These are phyloP conservation scores for Pelargonium myrrhifolium DNA, from an alignment of 441 rosid genomes.

Conservation along the genomic window DNA sequence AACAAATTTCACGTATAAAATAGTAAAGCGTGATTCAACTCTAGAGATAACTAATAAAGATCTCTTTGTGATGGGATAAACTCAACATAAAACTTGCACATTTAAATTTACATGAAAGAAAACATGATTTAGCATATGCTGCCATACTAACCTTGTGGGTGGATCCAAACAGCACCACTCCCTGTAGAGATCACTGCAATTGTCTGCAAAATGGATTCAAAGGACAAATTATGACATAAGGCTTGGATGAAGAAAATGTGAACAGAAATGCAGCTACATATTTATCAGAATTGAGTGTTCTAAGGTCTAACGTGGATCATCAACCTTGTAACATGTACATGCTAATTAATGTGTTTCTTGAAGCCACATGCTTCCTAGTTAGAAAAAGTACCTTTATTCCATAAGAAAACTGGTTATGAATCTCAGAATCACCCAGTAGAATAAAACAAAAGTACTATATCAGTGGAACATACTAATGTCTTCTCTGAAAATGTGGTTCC, in stretches of 20 bases:
- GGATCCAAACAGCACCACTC: conserved; percentile 79
- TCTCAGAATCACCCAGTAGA: conserved; percentile 35
- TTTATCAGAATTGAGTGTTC: no score
- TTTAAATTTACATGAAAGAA: no score
- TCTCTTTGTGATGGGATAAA: no score
- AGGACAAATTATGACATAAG: background rate
- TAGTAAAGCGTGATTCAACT: no score
- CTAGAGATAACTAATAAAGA: no score
- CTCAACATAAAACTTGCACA: no score
- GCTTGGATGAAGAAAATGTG: background rate
- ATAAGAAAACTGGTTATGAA: conserved; percentile 31
- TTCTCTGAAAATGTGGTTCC: background rate
- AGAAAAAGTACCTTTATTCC: conserved; percentile 48
- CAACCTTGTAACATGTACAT: background rate
- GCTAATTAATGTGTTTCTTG: background rate
- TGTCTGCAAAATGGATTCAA: conserved; percentile 48
- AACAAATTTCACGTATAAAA: no score
- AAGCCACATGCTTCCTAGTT: background rate
- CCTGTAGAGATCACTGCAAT: conserved; percentile 52
- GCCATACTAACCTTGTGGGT: conserved; percentile 55
- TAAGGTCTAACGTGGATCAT: background rate
- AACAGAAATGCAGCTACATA: no score
- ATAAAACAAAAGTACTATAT: background rate
- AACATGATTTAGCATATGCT: no score
- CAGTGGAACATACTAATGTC: background rate